Evolutionary conservation across 1,284 basidiomycete species (phyloP), one percentile per base, ranked within the genome.

Genomic region (Naganishia liquefaciens): DNA sequence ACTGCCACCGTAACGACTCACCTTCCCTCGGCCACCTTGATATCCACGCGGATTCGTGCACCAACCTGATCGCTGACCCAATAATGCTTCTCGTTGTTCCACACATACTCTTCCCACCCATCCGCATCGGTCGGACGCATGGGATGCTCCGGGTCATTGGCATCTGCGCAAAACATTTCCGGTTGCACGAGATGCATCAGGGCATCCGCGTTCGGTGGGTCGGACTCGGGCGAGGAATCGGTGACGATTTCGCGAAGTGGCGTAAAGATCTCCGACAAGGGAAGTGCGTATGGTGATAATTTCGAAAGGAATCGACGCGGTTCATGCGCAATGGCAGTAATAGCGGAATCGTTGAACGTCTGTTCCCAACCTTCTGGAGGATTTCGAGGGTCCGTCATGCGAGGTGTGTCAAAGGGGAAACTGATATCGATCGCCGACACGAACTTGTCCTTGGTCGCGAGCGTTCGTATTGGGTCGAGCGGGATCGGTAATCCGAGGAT

Each of bases 21-120:
- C 51, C 51, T 53, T 40, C 77, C 79, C 9, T 71, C 73, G 51
- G 69, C 70, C 49, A 75, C 75, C 69, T 71, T 73, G 67, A 76
- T 77, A 57, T 76, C 74, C 54, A 77, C 75, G 65, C 74, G 62
- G 43, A 80, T 75, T 65, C 74, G 69, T 47, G 78, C 70, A 30
- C 77, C 76, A 54, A 74, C 68, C 44, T 67, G 70, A 66, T 69
- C 68, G 54, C 70, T 70, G 23, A 75, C 70, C 76, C 76, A 79
- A 68, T 75, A 76, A 68, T 78, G 76, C 63, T 79, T 79, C 62
- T 78, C 77, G 9, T 72, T 72, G 55, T 77, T 76, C 77, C 76
- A 79, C 3, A 74, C 76, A 44, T 72, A 77, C 27, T 69, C 65
- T 58, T 72, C 67, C 77, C 77, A 79, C 10, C 76, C 76, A 5